These are phyloP conservation scores for Ceratobasidium sp. DNA, from an alignment of 1,284 basidiomycete genomes.

Conservation along the genomic window DNA sequence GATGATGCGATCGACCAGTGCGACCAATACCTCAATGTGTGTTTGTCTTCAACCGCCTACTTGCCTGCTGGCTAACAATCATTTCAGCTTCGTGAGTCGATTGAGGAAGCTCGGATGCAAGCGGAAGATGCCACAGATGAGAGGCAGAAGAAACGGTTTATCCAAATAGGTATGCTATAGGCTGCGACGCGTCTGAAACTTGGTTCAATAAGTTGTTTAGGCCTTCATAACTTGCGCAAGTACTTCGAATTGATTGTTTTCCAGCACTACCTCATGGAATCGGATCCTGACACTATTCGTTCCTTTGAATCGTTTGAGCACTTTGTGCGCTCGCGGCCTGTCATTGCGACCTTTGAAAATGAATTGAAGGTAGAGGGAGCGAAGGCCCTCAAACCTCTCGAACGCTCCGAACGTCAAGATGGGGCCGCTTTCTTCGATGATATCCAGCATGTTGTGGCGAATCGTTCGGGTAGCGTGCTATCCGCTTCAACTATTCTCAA, in stretches of 20 bases:
- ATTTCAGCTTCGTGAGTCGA: conserved; percentile 69
- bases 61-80: neutral
- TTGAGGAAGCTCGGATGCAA: conserved; percentile 77
- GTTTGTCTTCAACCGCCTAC: conserved; percentile 49
- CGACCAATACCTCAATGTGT: conserved; percentile 81
- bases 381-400: conserved; percentile 84
- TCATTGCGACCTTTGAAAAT: conserved; percentile 95
- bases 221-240: conserved; percentile 79
- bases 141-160: conserved; percentile 66
- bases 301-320: conserved; percentile 78
- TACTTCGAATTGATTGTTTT: conserved; percentile 95
- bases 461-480: conserved; percentile 85
- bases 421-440: conserved; percentile 89
- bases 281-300: conserved; percentile 79
- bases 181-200: conserved; percentile 42
- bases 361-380: conserved; percentile 85
- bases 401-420: conserved; percentile 73
- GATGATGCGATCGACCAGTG: conserved; percentile 94
- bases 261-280: conserved; percentile 91
- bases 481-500: conserved; percentile 96
- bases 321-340: conserved; percentile 67
- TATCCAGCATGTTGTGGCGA: conserved; percentile 82
- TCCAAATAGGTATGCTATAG: conserved; percentile 68
- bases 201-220: conserved; percentile 51
- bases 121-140: conserved; percentile 83